Evolutionary conservation across 305 asterid genomes (phyloP).

Genomic region (Solanum chacoense): DNA sequence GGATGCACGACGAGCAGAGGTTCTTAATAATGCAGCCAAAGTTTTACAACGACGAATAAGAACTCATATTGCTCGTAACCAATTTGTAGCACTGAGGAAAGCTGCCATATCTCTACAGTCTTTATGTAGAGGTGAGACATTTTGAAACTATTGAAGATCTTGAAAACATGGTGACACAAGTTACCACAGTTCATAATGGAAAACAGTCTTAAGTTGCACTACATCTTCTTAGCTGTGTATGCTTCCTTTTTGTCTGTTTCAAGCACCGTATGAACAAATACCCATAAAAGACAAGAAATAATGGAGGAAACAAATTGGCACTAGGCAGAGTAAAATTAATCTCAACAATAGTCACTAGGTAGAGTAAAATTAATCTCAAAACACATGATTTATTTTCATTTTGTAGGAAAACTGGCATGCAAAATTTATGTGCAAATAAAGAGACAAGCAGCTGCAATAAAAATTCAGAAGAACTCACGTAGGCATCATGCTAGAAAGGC

Average conservation of each 20-base stretch:
- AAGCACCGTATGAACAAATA: not conserved
- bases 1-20: constrained; percentile 95
- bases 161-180: not conserved
- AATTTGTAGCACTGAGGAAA: constrained; percentile 45
- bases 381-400: constrained; percentile 7
- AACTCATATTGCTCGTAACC: constrained; percentile 76
- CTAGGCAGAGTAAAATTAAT: not conserved
- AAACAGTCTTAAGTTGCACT: not conserved
- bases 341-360: not conserved
- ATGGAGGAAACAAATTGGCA: not conserved
- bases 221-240: not conserved
- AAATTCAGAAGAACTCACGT: constrained; percentile 52
- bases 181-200: not conserved
- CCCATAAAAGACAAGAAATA: not conserved
- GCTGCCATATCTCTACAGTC: constrained; percentile 72
- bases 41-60: constrained; percentile 68
- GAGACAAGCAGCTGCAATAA: constrained; percentile 80
- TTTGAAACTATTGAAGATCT: constrained; percentile 4
- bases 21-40: constrained; percentile 79
- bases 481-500: constrained; percentile 52
- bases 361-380: not conserved
- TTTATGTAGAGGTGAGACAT: constrained; percentile 67
- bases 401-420: constrained; percentile 78
- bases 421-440: constrained; percentile 44
- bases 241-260: not conserved